Conservation (phyloP, 768 basidiomycete genomes). For the Boletus pseudopeckii region DNA sequence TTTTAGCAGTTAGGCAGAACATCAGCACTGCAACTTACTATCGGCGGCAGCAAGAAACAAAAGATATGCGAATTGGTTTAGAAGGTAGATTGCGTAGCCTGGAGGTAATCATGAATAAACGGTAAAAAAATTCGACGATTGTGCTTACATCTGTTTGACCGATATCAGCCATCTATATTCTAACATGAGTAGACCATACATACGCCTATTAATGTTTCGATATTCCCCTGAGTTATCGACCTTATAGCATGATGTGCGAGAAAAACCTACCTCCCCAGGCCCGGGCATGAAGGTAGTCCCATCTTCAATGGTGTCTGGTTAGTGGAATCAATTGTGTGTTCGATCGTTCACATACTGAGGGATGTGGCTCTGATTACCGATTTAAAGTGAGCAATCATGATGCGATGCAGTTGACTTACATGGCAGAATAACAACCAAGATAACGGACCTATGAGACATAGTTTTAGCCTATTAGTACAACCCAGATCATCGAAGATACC, state of each 20-base stretch:
- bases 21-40: background rate
- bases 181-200: background rate
- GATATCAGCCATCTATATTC: background rate
- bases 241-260: background rate
- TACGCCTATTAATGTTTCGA: background rate
- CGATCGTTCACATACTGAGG: background rate
- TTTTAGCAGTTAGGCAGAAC: background rate
- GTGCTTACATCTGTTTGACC: conserved; percentile 6
- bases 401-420: background rate
- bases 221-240: no score
- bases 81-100: conserved; percentile 1
- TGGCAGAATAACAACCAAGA: conserved; percentile 6
- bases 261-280: background rate
- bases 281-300: background rate
- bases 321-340: background rate
- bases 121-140: background rate
- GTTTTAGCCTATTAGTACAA: background rate
- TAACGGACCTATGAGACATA: conserved; percentile 6
- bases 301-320: background rate
- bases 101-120: background rate
- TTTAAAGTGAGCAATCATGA: no score
- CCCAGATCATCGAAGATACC: background rate
- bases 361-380: background rate
- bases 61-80: background rate
- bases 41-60: conserved; percentile 5